Evolutionary conservation across 225 moss, liverwort and hornwort species (phyloP).

Genomic region (Pleurozium schreberi): DNA sequence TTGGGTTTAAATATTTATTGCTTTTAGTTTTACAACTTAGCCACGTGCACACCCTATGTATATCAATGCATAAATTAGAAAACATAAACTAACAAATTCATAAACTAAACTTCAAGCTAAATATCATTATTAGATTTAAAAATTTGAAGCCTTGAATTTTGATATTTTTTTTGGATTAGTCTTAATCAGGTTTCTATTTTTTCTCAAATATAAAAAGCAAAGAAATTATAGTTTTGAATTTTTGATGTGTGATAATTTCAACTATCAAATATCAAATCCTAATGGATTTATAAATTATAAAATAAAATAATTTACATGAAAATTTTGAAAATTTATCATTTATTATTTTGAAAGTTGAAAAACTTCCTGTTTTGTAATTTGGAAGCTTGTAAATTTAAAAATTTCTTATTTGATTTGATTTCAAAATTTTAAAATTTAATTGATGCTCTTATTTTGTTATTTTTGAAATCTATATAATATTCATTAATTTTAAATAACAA

Average conservation of each 20-base stretch:
- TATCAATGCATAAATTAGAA: background rate
- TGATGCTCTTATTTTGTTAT: background rate
- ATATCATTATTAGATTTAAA: fast-evolving
- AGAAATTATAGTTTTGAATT: background rate
- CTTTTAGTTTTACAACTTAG: background rate
- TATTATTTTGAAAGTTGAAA: background rate
- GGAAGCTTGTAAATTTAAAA: background rate
- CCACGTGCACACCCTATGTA: background rate
- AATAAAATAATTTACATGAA: background rate
- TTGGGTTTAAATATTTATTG: background rate
- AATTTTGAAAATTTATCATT: background rate
- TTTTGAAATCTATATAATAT: background rate
- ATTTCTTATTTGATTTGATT: background rate
- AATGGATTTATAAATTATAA: too few species aligned
- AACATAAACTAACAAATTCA: fast-evolving
- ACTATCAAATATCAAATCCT: background rate
- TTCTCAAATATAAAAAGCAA: background rate
- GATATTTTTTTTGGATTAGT: background rate
- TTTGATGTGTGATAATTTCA: background rate
- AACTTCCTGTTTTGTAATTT: background rate
- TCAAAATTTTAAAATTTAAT: background rate
- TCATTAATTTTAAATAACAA: background rate
- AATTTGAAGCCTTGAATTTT: background rate
- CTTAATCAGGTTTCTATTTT: background rate
- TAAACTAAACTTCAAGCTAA: background rate